Evolutionary conservation across 495 filamentous ascomycete species (phyloP).

Genomic region (Lentithecium fluviatile): DNA sequence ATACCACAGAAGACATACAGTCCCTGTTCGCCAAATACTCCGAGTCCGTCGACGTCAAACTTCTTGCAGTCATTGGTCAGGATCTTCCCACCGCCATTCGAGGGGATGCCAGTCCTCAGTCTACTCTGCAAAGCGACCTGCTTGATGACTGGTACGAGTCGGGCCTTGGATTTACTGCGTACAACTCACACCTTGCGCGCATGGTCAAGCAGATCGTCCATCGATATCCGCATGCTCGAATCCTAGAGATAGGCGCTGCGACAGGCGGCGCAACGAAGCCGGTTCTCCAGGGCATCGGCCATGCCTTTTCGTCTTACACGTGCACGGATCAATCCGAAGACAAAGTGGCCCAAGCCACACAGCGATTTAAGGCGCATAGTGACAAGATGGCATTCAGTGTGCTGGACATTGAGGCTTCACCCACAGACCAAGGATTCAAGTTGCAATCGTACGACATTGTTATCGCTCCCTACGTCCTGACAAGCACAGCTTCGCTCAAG

Average conservation of each 20-base stretch:
- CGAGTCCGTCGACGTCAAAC: too few relatives aligned
- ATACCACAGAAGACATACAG: too few relatives aligned
- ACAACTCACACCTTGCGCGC: neutral
- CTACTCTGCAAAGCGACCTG: too few relatives aligned
- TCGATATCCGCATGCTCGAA: conserved; percentile 9
- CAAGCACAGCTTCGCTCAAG: neutral
- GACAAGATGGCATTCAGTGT: conserved; percentile 42
- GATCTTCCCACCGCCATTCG: too few relatives aligned
- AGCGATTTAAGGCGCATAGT: neutral
- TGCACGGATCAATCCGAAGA: conserved; percentile 25
- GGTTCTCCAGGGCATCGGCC: neutral
- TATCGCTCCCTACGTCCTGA: conserved; percentile 19
- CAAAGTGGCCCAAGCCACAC: conserved; percentile 5
- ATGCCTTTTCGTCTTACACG: neutral
- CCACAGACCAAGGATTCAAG: conserved; percentile 9
- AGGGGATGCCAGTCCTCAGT: too few relatives aligned
- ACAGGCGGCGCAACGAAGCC: conserved; percentile 11
- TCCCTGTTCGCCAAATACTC: too few relatives aligned
- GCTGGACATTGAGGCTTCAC: conserved; percentile 8
- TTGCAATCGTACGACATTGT: conserved; percentile 19
- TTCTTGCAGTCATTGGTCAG: too few relatives aligned
- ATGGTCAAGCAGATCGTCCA: conserved; percentile 1
- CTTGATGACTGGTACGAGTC: too few relatives aligned
- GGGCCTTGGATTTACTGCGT: neutral
- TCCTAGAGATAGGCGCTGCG: conserved; percentile 18